These are phyloP conservation scores for Arabis alpina DNA, from an alignment of 345 rosid genomes.

Conservation along the genomic window DNA sequence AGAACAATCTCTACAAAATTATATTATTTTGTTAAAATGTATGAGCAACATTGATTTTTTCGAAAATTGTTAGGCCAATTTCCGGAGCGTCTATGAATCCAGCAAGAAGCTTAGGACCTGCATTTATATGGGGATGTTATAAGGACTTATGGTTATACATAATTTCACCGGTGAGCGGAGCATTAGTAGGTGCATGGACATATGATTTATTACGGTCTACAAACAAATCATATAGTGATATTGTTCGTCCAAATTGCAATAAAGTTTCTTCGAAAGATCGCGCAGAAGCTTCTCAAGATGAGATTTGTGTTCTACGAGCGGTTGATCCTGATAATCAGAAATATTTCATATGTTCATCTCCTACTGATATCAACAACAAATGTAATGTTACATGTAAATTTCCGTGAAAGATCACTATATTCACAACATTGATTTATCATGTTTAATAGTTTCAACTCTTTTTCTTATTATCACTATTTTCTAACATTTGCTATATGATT, in stretches of 20 bases:
- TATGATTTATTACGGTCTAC: conserved; percentile 54
- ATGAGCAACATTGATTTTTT: not conserved
- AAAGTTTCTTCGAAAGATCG: conserved; percentile 30
- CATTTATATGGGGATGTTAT: conserved; percentile 49
- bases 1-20: not conserved
- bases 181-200: conserved; percentile 56
- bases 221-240: conserved; percentile 49
- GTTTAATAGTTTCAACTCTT: no score
- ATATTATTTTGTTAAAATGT: not conserved
- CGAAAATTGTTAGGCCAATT: conserved; percentile 45
- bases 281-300: conserved; percentile 35
- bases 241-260: conserved; percentile 33
- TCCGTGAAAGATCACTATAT: not conserved
- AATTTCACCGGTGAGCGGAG: conserved; percentile 51
- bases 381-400: conserved; percentile 35
- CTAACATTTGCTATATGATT: no score
- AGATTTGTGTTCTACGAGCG: conserved; percentile 32
- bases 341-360: conserved; percentile 35
- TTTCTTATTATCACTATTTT: no score
- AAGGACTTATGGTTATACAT: conserved; percentile 55
- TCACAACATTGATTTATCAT: not conserved
- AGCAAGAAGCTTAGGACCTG: conserved; percentile 66
- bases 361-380: conserved; percentile 22
- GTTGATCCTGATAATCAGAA: conserved; percentile 25
- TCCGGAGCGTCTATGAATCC: conserved; percentile 87